A percentile compares a stretch with the other conserved stretches of the same genome.
These are phyloP conservation scores for Stentor roeselii DNA, from an alignment of 73 alveolate species.

Conservation along the genomic window DNA sequence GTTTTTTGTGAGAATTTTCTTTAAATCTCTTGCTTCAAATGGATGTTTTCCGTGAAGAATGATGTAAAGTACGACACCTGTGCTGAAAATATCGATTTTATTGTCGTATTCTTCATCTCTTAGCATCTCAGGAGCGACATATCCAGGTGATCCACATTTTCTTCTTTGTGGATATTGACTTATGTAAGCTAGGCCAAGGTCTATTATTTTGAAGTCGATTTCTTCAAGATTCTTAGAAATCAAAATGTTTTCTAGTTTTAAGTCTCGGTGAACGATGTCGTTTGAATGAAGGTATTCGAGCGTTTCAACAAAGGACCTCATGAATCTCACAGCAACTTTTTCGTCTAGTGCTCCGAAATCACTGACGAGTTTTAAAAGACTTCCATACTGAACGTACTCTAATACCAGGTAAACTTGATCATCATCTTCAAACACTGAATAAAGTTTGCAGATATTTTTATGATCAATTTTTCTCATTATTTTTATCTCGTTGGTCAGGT, in stretches of 20 bases:
- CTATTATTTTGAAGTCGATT: conserved; percentile 34
- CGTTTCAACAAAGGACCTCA: conserved; percentile 66
- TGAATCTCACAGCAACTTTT: conserved; percentile 58
- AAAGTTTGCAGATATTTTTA: conserved; percentile 76
- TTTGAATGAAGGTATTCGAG: conserved; percentile 69
- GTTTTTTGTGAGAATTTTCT: too few species aligned
- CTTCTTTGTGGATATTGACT: not conserved
- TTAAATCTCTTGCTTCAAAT: too few species aligned
- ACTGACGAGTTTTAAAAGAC: conserved; percentile 66
- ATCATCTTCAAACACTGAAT: conserved; percentile 69
- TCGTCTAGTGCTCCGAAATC: conserved; percentile 51
- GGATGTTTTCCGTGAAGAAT: conserved; percentile 48
- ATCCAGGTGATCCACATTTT: conserved; percentile 70
- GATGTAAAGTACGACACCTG: conserved; percentile 50
- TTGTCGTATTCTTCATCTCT: conserved; percentile 37
- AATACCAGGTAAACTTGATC: conserved; percentile 58
- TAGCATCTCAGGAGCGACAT: conserved; percentile 61
- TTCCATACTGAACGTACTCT: conserved; percentile 77
- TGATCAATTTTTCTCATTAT: conserved; percentile 86
- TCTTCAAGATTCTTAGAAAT: conserved; percentile 39
- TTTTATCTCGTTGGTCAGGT: conserved; percentile 80
- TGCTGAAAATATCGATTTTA: conserved; percentile 51
- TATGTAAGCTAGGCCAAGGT: conserved; percentile 44
- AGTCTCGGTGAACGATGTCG: conserved; percentile 91
- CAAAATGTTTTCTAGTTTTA: conserved; percentile 94